phyloP scores from a whole-genome alignment of 2,329 filamentous ascomycete genomes.

The Dothistroma pini region DNA sequence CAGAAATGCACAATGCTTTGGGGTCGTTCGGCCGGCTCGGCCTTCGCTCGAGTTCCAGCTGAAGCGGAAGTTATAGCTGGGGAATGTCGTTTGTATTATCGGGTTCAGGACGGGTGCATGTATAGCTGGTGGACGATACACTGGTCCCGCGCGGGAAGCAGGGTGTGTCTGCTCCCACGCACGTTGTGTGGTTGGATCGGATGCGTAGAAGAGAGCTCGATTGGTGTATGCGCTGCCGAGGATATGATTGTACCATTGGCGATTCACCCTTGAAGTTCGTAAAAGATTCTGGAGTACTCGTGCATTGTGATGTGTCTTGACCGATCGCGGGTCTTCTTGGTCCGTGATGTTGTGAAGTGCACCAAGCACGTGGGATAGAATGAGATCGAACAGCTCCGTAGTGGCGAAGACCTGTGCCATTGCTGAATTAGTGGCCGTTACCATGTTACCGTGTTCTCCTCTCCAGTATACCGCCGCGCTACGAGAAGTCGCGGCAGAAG shows the following conservation, averaged over 20 bases:
- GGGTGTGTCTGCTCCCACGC: constrained; percentile 4
- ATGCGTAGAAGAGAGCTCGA: constrained; percentile 20
- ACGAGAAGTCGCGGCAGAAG: too few relatives aligned
- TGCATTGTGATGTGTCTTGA: constrained; percentile 15
- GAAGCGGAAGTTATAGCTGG: constrained; percentile 24
- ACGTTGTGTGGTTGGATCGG: constrained; percentile 11
- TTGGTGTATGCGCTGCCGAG: constrained; percentile 13
- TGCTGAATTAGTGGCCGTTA: background rate
- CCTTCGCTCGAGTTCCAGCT: constrained; percentile 20
- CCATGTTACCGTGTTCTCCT: background rate
- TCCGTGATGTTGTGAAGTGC: constrained; percentile 17
- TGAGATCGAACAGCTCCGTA: constrained; percentile 24
- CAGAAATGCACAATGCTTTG: constrained; percentile 19
- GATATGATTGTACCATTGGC: constrained; percentile 19
- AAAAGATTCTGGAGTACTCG: constrained; percentile 14
- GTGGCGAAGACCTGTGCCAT: constrained; percentile 17
- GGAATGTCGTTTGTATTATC: constrained; percentile 22
- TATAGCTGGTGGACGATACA: background rate
- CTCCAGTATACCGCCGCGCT: too few relatives aligned
- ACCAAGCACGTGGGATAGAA: constrained; percentile 12
- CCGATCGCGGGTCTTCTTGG: constrained; percentile 25
- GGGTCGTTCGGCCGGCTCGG: background rate
- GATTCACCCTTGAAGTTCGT: constrained; percentile 17
- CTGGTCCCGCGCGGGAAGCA: background rate
- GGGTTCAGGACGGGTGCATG: constrained; percentile 21